A percentile compares a stretch with the other conserved stretches of the same genome.
phyloP scores from a whole-genome alignment of 805 yeast species.

The Yarrowia keelungensis region DNA sequence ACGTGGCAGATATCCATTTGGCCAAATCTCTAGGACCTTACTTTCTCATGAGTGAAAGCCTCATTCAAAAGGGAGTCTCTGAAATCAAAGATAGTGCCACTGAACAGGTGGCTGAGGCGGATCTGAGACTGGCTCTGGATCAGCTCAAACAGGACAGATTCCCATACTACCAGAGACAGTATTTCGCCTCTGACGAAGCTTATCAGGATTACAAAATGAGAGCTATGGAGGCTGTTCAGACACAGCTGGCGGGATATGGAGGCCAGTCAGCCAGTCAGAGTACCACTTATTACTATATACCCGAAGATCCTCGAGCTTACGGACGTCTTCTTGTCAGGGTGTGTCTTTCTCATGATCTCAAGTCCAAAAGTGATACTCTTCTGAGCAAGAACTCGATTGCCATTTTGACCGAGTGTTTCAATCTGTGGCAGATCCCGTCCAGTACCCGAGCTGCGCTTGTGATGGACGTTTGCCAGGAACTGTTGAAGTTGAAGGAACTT shows the following conservation, averaged over 20 bases:
- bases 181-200: constrained; percentile 51
- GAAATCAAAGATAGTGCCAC: constrained; percentile 53
- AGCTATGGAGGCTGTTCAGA: constrained; percentile 7
- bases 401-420: constrained; percentile 56
- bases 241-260: background rate
- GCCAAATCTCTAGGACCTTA: constrained; percentile 57
- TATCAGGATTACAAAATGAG: constrained; percentile 55
- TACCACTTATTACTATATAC: constrained; percentile 49
- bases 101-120: constrained; percentile 50
- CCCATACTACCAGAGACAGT: constrained; percentile 48
- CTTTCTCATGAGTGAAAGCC: constrained; percentile 58
- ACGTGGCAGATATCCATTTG: constrained; percentile 61
- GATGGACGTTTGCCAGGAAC: constrained; percentile 58
- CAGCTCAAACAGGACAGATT: constrained; percentile 48
- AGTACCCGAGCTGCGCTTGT: constrained; percentile 59
- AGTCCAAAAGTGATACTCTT: constrained; percentile 42
- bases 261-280: background rate
- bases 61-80: constrained; percentile 63
- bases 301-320: constrained; percentile 54
- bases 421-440: constrained; percentile 65
- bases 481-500: constrained; percentile 47
- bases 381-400: constrained; percentile 55
- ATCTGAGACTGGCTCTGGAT: constrained; percentile 46
- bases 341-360: constrained; percentile 55
- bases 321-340: constrained; percentile 54